Conservation (phyloP, 192 early-diverging fungal genomes). For the Coemansia sp. region DNA sequence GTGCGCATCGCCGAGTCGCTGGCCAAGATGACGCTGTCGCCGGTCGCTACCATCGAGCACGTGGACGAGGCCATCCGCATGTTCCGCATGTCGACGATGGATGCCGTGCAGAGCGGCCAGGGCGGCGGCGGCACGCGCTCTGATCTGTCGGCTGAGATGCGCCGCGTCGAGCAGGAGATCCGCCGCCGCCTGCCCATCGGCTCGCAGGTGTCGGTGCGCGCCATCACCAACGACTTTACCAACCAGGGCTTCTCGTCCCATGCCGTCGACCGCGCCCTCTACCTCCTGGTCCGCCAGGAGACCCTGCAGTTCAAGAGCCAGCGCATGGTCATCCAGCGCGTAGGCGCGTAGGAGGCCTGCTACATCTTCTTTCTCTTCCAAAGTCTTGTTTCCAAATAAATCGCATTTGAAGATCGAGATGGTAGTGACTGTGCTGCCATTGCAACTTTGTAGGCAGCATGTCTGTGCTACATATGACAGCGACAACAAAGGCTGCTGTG, state of each 20-base stretch:
- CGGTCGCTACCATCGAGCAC: constrained; percentile 83
- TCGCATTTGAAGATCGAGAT: no score
- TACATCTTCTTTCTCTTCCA: not conserved
- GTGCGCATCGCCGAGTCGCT: constrained; percentile 97
- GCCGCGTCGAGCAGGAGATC: constrained; percentile 82
- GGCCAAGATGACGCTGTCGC: constrained; percentile 91
- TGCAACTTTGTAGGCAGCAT: no score
- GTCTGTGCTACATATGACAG: no score
- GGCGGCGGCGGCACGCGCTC: constrained; percentile 77
- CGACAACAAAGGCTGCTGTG: no score
- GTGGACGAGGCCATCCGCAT: constrained; percentile 97
- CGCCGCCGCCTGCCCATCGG: constrained; percentile 87
- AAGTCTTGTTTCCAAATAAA: not conserved
- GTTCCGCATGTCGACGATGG: constrained; percentile 98
- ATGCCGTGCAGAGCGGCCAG: constrained; percentile 89
- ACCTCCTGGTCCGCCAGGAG: constrained; percentile 80
- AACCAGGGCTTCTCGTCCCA: constrained; percentile 55
- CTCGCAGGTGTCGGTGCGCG: constrained; percentile 67
- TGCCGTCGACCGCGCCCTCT: constrained; percentile 74
- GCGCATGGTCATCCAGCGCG: constrained; percentile 62
- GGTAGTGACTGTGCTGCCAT: no score
- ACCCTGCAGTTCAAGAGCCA: constrained; percentile 81
- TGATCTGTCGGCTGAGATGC: constrained; percentile 77
- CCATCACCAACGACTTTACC: constrained; percentile 66
- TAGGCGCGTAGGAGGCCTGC: constrained; percentile 34